These are phyloP conservation scores for Sesbania bispinosa DNA, from an alignment of 306 rosid species.

Conservation along the genomic window DNA sequence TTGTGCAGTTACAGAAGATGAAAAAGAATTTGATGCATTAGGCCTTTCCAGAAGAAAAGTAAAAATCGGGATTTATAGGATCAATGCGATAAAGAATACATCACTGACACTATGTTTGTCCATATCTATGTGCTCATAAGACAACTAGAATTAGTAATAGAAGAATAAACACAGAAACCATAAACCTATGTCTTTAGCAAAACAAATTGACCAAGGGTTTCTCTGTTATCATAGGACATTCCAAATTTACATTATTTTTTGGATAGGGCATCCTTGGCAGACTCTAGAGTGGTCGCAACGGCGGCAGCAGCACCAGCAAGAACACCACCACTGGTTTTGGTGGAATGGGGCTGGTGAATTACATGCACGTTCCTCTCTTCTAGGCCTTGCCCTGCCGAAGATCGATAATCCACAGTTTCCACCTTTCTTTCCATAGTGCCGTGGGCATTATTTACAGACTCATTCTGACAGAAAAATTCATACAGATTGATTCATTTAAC, in stretches of 20 bases:
- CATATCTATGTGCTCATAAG: background rate
- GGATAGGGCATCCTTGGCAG: constrained; percentile 57
- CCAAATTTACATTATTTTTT: constrained; percentile 19
- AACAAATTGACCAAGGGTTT: background rate
- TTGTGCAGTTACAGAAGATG: background rate
- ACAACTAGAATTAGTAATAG: background rate
- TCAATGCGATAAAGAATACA: background rate
- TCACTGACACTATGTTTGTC: constrained; percentile 9
- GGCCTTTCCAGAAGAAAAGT: background rate
- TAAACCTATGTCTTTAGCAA: background rate
- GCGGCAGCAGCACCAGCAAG: constrained; percentile 53
- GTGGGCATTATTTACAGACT: constrained; percentile 24
- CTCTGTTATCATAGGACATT: background rate
- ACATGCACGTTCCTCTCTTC: constrained; percentile 50
- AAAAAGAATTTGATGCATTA: background rate
- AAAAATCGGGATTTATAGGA: background rate
- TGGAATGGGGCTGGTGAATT: constrained; percentile 41
- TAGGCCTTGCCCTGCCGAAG: constrained; percentile 49
- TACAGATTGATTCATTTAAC: background rate
- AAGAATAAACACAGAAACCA: background rate
- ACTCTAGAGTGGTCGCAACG: constrained; percentile 45
- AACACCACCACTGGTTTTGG: constrained; percentile 48
- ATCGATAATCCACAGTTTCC: constrained; percentile 43
- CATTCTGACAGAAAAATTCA: constrained; percentile 29
- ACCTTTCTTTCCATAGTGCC: constrained; percentile 41